Base-by-base conservation (phyloP, 2,329 filamentous ascomycete species). In the Colletotrichum spaethianum region DNA sequence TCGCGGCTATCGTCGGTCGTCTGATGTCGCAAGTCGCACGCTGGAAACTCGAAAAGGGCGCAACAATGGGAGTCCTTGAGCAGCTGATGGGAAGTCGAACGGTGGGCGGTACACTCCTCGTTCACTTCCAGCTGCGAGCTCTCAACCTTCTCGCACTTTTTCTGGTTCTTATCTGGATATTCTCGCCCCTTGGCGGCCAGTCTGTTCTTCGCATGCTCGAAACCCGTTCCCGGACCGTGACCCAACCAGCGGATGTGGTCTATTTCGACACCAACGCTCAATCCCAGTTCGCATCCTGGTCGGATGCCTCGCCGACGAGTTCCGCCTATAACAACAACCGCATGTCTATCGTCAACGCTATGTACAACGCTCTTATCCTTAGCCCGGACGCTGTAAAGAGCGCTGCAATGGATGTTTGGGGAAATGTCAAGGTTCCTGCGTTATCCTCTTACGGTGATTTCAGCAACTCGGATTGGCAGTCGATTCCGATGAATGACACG, bases 171-270 rank as follows among this genome's bases (percentile, higher is more conserved):
- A 36, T 79, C 16, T 81, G 80, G 79, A 72, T 73, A 28, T 71
- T 80, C 20, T 80, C 79, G 6, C 79, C 79, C 1, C 67, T 81
- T 3, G 80, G 79, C 16, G 74, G 75, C n/a, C 79, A 81, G 72
- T 74, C 78, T 0, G 61, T 78, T 18, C 63, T 80, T 40, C 77
- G 78, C 1, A 63, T 73, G 38, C 50, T 74, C 20, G 40, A 64
- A 2, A 50, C 61, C 11, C 23, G 40, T 1, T 23, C 31, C 4
- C 44, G 31, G 3, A 20, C 23, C 8, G 33, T n/a, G 23, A 26
- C 36, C 7, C 8, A 20, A 0, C 38, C 31, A 0, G n/a, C 56
- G 2, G 28, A 31, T 9, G 28, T 67, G 23, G 26, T 33, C 18
- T 62, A 67, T 7, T 48, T 61, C 31, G 56, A 71, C 63, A 48